Percentiles rank a stretch among this genome's conserved stretches.
phyloP scores from a whole-genome alignment of 805 yeast species.

The Brettanomyces custersianus region DNA sequence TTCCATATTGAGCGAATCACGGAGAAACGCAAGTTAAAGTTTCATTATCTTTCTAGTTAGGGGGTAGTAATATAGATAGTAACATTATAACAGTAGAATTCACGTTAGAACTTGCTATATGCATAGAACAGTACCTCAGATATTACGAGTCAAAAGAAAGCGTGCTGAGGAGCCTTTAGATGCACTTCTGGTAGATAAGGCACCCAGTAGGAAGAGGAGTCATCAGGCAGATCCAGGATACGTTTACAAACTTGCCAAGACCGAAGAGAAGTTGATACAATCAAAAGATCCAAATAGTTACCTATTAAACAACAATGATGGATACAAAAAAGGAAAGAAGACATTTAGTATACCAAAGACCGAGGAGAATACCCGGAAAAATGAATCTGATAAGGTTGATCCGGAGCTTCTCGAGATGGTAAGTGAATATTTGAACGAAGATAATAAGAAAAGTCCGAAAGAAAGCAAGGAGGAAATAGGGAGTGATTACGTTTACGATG shows the following conservation, averaged over 20 bases:
- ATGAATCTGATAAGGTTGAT: constrained; percentile 33
- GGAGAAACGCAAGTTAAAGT: too few relatives aligned
- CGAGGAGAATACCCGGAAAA: constrained; percentile 1
- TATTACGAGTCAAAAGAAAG: constrained; percentile 78
- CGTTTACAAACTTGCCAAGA: constrained; percentile 39
- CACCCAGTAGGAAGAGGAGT: constrained; percentile 20
- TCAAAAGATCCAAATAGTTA: not conserved
- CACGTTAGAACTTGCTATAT: too few relatives aligned
- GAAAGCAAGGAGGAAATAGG: constrained; percentile 22
- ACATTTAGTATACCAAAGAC: not conserved
- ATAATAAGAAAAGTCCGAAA: constrained; percentile 16
- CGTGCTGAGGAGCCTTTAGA: constrained; percentile 83
- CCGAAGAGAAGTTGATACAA: constrained; percentile 26
- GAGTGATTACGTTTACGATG: constrained; percentile 80
- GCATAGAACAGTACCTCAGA: constrained; percentile 11
- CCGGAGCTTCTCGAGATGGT: constrained; percentile 72
- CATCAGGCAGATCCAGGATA: constrained; percentile 19
- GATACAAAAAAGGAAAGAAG: not conserved
- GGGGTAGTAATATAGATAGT: too few relatives aligned
- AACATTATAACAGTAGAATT: too few relatives aligned
- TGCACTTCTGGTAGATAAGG: constrained; percentile 50
- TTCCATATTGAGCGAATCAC: too few relatives aligned
- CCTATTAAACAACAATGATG: not conserved
- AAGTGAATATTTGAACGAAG: constrained; percentile 41
- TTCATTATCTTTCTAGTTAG: too few relatives aligned